These are phyloP conservation scores for Aspergillus glaucus DNA, from an alignment of 2,329 filamentous ascomycete genomes.

Conservation along the genomic window DNA sequence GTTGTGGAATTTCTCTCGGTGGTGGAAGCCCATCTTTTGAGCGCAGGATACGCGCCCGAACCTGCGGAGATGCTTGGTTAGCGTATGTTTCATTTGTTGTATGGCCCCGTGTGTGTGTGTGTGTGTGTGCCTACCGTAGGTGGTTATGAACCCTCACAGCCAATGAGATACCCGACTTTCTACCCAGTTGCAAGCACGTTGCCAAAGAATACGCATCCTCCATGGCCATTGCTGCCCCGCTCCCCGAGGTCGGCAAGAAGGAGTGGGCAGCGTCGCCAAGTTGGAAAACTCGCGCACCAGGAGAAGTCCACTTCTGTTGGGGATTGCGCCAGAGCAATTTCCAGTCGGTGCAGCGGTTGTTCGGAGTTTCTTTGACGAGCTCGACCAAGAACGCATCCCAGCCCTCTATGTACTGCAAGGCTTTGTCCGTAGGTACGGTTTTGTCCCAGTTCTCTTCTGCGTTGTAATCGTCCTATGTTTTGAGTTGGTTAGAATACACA, in stretches of 20 bases:
- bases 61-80: background rate
- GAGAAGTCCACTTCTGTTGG: slow-evolving; percentile 36
- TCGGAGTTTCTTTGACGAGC: slow-evolving; percentile 15
- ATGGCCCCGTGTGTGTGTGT: background rate
- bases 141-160: slow-evolving; percentile 11
- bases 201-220: slow-evolving; percentile 8
- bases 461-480: background rate
- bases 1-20: slow-evolving; percentile 23
- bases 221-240: slow-evolving; percentile 4
- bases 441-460: background rate
- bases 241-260: slow-evolving; percentile 5
- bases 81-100: background rate
- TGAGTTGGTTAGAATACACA: background rate
- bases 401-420: slow-evolving; percentile 4
- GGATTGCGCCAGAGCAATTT: slow-evolving; percentile 44
- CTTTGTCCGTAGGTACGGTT: background rate
- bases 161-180: slow-evolving; percentile 30
- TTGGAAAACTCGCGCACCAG: slow-evolving; percentile 6
- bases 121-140: slow-evolving; percentile 25
- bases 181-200: slow-evolving; percentile 39
- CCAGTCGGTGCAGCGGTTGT: slow-evolving; percentile 40
- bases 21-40: slow-evolving; percentile 43
- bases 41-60: slow-evolving; percentile 41
- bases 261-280: slow-evolving; percentile 9
- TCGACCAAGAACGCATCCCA: slow-evolving; percentile 8